Conservation (phyloP, 116 monocot genomes). For the Zostera marina region DNA sequence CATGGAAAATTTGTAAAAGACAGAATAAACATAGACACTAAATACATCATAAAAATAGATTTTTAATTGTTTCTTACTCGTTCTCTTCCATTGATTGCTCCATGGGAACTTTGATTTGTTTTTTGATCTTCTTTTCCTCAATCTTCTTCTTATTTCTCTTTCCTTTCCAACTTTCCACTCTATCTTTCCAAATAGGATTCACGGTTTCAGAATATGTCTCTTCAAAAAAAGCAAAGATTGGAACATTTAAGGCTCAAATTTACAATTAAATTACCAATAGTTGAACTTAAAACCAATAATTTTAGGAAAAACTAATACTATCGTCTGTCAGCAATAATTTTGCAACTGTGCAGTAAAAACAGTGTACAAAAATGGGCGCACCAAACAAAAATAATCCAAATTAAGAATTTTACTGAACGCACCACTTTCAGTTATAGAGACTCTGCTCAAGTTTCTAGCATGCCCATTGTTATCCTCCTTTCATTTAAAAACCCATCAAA, state of each 20-base stretch:
- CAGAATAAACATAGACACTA: no score
- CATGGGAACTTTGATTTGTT: slow-evolving; percentile 37
- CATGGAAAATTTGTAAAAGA: no score
- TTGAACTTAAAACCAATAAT: no score
- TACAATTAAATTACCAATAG: no score
- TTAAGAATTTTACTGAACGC: background rate
- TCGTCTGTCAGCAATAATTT: no score
- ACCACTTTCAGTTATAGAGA: slow-evolving; percentile 82
- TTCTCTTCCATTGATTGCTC: slow-evolving; percentile 70
- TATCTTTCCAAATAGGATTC: slow-evolving; percentile 86
- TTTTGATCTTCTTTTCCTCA: slow-evolving; percentile 25
- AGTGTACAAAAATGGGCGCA: background rate
- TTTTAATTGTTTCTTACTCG: slow-evolving; percentile 34
- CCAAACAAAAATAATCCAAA: background rate
- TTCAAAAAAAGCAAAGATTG: slow-evolving; percentile 9
- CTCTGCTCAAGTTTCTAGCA: slow-evolving; percentile 53
- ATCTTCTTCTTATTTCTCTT: slow-evolving; percentile 62
- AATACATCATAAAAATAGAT: no score
- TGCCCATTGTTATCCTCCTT: slow-evolving; percentile 42
- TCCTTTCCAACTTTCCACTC: slow-evolving; percentile 94
- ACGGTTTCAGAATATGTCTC: slow-evolving; percentile 47
- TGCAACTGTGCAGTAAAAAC: background rate
- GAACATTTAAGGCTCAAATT: no score
- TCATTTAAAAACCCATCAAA: background rate
- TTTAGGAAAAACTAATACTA: no score